Base-by-base conservation (phyloP, 192 early-diverging fungal species). In the Backusella morwellensis region DNA sequence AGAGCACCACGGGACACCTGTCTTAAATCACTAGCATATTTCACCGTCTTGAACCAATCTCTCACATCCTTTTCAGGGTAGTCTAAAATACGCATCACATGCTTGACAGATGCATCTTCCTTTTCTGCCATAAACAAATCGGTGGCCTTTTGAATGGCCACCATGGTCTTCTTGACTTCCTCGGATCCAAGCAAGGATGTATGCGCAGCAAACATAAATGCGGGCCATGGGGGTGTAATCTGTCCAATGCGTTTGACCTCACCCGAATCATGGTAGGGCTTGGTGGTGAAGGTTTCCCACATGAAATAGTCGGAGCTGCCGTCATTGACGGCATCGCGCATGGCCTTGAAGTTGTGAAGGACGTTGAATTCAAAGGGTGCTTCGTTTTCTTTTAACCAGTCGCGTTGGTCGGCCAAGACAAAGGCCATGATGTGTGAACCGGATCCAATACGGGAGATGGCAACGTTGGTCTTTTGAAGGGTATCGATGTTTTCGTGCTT, bases 281-380 rank as follows among this genome's bases (percentile, higher is more conserved):
- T 95, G 77, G 95, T 97, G n/a, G 95, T 97, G 38, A 95, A 92
- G 0, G 90, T 86, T 75, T 97, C 96, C 96, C 96, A 97, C 76
- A 97, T 83, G 71, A 97, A 97, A 7, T 90, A 92, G 82, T 97
- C 96, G 6, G 82, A 82, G 6, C 78, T 72, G 26, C 88, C 88
- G 6, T 83, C 78, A 44, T 89, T 86, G 66, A 94, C 90, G 19
- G 93, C 94, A 15, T 87, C 77, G 12, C 91, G 85, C 82, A 97
- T 88, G 0, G 89, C 87, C 19, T 88, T 74, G 47, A 97, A 89
- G 74, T 95, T 91, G 71, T 94, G 89, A n/a, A 93, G 81, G 4
- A 93, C 88, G 0, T 85, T 83, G 73, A 95, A 96, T 35, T 86
- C 72, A 36, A 95, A 93, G 52, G 89, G 81, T 0, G 70, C 21